Base-by-base conservation (phyloP, 148 eudicot genomes). In the Talinum fruticosum region DNA sequence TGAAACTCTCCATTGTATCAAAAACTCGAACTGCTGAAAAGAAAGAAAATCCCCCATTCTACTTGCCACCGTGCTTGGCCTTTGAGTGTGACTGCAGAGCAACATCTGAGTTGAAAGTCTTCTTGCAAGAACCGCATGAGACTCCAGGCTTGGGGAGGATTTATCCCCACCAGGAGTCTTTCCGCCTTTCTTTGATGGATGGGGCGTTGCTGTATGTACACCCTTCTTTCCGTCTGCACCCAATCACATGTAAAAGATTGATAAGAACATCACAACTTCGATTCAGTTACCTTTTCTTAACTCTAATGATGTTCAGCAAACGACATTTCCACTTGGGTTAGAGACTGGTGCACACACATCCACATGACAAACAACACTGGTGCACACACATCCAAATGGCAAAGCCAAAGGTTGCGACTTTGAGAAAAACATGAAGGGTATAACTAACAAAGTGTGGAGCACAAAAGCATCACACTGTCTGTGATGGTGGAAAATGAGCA, bases 61-160 rank as follows among this genome's bases (percentile, higher is more conserved):
- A 89, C 54, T 87, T 89, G 79, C 73, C 76, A 33, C 79, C 35
- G 73, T 89, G 92, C 80, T 89, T 89, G 66, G 86, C 92, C 79
- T 87, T 83, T 1, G 76, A 33, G 77, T 89, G 89, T 37, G 88
- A 83, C n/a, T 89, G 82, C 34, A 85, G 71, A 47, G 87, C 92
- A 12, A 0, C 23, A 3, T 78, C 88, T 0, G 87, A 82, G 35
- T 81, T 89, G 80, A 87, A 87, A 21, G 71, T 79, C 88, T 81
- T 89, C 41, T 44, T 81, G 83, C 89, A 86, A 41, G 88, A 69
- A 12, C 75, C 81, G 75, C 90, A 86, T 15, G 87, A 24, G 15
- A 79, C 61, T 73, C 53, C 86, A 61, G 92, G 87, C 79, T 86
- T 86, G 44, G 92, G 88, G 47, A 86, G 41, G 82, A 69, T 65